Percentiles rank a stretch among this genome's conserved stretches.
Evolutionary conservation across 306 rosid genomes (phyloP).

Genomic region (Sophora flavescens): DNA sequence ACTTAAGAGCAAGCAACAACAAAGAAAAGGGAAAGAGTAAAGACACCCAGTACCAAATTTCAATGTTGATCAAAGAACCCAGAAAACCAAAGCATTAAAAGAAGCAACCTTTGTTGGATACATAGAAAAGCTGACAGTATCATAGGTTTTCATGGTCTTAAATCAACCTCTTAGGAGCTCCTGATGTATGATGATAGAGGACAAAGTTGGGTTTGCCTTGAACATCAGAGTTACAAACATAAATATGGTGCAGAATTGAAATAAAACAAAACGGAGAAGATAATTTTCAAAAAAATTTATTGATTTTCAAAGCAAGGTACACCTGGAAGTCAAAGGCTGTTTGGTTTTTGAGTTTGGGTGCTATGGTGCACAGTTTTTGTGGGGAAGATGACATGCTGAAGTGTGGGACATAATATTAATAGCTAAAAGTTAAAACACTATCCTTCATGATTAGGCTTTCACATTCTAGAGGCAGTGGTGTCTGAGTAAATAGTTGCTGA

Average conservation of each 20-base stretch:
- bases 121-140: constrained; percentile 28
- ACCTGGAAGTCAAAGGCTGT: constrained; percentile 13
- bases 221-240: constrained; percentile 41
- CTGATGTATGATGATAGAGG: constrained; percentile 7
- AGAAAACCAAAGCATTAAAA: no score
- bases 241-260: neutral
- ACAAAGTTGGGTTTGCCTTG: constrained; percentile 18
- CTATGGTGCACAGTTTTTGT: neutral
- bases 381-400: constrained; percentile 1
- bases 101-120: constrained; percentile 21
- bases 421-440: neutral
- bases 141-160: constrained; percentile 40
- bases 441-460: neutral
- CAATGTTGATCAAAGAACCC: constrained; percentile 21
- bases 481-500: constrained; percentile 3
- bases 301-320: constrained; percentile 24
- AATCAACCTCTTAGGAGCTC: constrained; percentile 11
- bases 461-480: constrained; percentile 1
- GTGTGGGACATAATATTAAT: neutral
- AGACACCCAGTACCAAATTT: constrained; percentile 31
- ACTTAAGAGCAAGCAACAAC: neutral
- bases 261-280: neutral
- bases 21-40: neutral
- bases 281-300: neutral
- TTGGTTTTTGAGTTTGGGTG: constrained; percentile 29